Conservation (phyloP, 2,329 filamentous ascomycete genomes). For the Coniochaeta pulveracea region DNA sequence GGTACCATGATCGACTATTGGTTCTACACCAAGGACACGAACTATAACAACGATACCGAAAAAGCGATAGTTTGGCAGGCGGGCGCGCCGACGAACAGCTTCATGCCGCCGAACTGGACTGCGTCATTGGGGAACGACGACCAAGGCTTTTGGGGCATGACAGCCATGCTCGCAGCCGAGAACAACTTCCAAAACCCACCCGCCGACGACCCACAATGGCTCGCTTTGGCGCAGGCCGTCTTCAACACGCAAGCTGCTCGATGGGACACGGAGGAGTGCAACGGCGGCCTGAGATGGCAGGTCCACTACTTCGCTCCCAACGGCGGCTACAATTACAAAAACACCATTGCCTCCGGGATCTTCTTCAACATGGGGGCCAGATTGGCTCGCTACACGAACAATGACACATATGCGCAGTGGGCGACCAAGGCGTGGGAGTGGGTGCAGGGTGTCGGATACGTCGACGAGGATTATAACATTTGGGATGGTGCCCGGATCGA, state of each 20-base stretch:
- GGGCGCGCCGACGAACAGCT: slow-evolving; percentile 14
- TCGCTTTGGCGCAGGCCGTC: slow-evolving; percentile 44
- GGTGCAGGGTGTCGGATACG: slow-evolving; percentile 28
- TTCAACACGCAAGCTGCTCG: slow-evolving; percentile 47
- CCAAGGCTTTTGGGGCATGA: slow-evolving; percentile 55
- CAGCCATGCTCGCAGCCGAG: slow-evolving; percentile 41
- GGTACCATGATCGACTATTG: slow-evolving; percentile 54
- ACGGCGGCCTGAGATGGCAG: slow-evolving; percentile 50
- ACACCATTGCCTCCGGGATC: slow-evolving; percentile 27
- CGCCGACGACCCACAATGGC: slow-evolving; percentile 33
- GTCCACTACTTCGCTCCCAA: slow-evolving; percentile 52
- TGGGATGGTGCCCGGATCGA: slow-evolving; percentile 45
- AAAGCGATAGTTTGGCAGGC: slow-evolving; percentile 16
- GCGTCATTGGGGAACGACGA: slow-evolving; percentile 42
- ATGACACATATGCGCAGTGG: slow-evolving; percentile 40
- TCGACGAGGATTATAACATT: slow-evolving; percentile 44
- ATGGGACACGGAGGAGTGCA: slow-evolving; percentile 45
- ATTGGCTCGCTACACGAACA: slow-evolving; percentile 44
- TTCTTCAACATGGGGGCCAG: slow-evolving; percentile 36
- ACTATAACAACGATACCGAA: slow-evolving; percentile 36
- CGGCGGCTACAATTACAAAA: slow-evolving; percentile 51
- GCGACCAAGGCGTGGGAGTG: slow-evolving; percentile 40
- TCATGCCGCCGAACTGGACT: slow-evolving; percentile 19
- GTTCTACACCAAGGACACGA: slow-evolving; percentile 47
- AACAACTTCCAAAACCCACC: slow-evolving; percentile 43